These are phyloP conservation scores for Fusarium concolor DNA, from an alignment of 2,329 filamentous ascomycete genomes.

Conservation along the genomic window DNA sequence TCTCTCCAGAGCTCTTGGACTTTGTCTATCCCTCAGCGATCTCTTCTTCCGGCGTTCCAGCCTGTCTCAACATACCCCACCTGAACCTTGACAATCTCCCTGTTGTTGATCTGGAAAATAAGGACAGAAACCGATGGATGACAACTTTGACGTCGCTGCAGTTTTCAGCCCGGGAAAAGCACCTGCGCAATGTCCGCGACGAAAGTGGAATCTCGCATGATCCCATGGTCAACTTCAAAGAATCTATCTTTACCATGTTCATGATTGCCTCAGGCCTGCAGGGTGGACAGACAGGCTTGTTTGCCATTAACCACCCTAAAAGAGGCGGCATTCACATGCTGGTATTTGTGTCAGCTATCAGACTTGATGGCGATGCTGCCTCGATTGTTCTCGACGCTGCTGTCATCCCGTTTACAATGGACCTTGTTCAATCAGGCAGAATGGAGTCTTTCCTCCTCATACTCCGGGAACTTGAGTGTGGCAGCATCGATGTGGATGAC, in stretches of 20 bases:
- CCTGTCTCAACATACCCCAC: slow-evolving; percentile 54
- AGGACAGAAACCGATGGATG: slow-evolving; percentile 54
- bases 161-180: slow-evolving; percentile 58
- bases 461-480: slow-evolving; percentile 52
- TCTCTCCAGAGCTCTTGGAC: slow-evolving; percentile 43
- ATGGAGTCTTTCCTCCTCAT: slow-evolving; percentile 56
- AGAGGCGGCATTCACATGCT: slow-evolving; percentile 56
- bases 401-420: slow-evolving; percentile 56
- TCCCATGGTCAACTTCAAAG: slow-evolving; percentile 60
- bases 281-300: slow-evolving; percentile 58
- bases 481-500: slow-evolving; percentile 59
- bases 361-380: slow-evolving; percentile 57
- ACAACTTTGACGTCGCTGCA: slow-evolving; percentile 53
- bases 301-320: slow-evolving; percentile 54
- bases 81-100: slow-evolving; percentile 60
- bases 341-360: slow-evolving; percentile 56
- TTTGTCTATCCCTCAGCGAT: slow-evolving; percentile 55
- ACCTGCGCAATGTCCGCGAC: slow-evolving; percentile 47
- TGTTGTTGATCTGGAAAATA: slow-evolving; percentile 54
- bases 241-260: slow-evolving; percentile 61
- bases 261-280: slow-evolving; percentile 60
- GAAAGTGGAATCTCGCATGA: slow-evolving; percentile 45
- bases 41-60: slow-evolving; percentile 47
- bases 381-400: slow-evolving; percentile 61
- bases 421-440: slow-evolving; percentile 48